Base-by-base conservation (phyloP, 2,329 filamentous ascomycete species). In the Alternaria atra region DNA sequence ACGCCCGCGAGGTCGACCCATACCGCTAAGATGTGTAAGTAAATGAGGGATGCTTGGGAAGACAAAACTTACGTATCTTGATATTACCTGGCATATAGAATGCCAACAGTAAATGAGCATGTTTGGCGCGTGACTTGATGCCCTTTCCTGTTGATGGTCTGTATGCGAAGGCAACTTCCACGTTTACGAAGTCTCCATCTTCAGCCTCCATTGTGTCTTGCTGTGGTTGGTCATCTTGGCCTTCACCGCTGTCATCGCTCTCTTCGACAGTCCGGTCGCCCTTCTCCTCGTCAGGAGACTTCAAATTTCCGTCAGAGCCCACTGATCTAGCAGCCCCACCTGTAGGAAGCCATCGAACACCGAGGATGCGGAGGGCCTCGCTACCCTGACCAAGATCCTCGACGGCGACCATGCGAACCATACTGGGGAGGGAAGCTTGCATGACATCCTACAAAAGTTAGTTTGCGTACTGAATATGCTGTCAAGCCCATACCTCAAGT, bases 351-450 rank as follows among this genome's bases (percentile, higher is more conserved):
- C 90, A 92, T 52, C 89, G 83, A 37, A 93, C 80, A 3, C 91
- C 90, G 1, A 93, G 83, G 57, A 93, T 89, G 1, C 90, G 86
- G 37, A 93, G 71, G 0, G 89, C 83, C 70, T 92, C 90, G 61
- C 87, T 91, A 7, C 91, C 91, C 75, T 93, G 90, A 0, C 90
- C 90, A 59, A 93, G 86, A 64, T 93, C 90, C 50, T 92, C 90
- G 7, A 92, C 87, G 54, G 88, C 89, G 43, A 92, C 88, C 90
- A 92, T 92, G 48, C 90, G 86, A 32, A 92, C 84, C 35, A 90
- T 76, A 58, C 85, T 87, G 0, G 91, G 90, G 17, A 92, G 79
- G 8, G 88, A 91, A 2, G 90, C 90, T 78, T 93, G 91, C 91
- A 93, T 93, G 48, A 93, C 89, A 73, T 93, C 91, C 77, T 78